These are phyloP conservation scores for Grifola frondosa DNA, from an alignment of 1,284 basidiomycete species.

Conservation along the genomic window DNA sequence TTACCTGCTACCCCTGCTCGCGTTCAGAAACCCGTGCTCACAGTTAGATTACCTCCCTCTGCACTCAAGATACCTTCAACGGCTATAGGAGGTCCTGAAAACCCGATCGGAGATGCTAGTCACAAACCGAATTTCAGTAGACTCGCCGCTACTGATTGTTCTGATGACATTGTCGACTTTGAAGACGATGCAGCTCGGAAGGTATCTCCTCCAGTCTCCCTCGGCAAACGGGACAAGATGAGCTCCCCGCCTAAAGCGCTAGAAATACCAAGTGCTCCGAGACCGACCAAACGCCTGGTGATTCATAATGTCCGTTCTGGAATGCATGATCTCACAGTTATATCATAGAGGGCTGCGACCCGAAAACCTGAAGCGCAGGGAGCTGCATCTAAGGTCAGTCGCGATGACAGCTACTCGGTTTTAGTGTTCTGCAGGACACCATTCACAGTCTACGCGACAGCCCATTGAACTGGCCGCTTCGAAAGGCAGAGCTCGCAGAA, in stretches of 20 bases:
- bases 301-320: neutral
- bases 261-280: constrained; percentile 5
- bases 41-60: neutral
- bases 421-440: no score
- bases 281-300: constrained; percentile 24
- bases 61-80: constrained; percentile 6
- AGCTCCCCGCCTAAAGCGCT: constrained; percentile 5
- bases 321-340: neutral
- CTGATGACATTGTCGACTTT: constrained; percentile 33
- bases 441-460: no score
- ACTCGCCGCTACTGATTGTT: constrained; percentile 27
- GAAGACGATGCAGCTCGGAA: constrained; percentile 19
- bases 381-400: no score
- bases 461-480: no score
- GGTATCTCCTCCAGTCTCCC: constrained; percentile 11
- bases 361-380: constrained; percentile 20
- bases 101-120: no score
- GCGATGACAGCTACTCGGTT: no score
- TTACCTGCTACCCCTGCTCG: constrained; percentile 5
- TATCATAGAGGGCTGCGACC: constrained; percentile 16
- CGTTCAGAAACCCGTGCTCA: no score
- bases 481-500: no score
- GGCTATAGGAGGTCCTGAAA: neutral
- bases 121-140: constrained; percentile 27
- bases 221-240: constrained; percentile 23